Conservation (phyloP, 2,329 filamentous ascomycete genomes). For the Moelleriella libera region DNA sequence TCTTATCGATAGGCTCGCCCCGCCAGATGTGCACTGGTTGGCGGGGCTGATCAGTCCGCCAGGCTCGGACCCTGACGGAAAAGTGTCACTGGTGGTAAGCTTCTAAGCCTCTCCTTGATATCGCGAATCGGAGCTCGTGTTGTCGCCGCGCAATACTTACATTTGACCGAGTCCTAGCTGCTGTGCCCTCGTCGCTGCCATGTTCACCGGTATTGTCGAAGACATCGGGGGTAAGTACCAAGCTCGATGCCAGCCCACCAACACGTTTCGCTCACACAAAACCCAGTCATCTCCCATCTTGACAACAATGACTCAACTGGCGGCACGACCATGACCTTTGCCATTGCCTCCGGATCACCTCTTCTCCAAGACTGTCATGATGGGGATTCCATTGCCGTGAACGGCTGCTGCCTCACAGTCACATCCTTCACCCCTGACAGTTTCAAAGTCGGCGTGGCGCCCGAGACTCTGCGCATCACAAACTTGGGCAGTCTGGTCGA, state of each 20-base stretch:
- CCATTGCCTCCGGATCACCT: conserved; percentile 46
- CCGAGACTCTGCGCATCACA: conserved; percentile 89
- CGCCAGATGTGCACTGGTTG: neutral
- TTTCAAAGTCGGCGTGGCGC: conserved; percentile 90
- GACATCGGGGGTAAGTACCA: conserved; percentile 65
- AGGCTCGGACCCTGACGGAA: no score
- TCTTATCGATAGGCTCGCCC: conserved; percentile 4
- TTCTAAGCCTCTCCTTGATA: no score
- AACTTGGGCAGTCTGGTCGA: conserved; percentile 67
- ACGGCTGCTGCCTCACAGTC: conserved; percentile 91
- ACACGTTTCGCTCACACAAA: conserved; percentile 5
- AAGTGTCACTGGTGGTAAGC: no score
- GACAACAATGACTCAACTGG: conserved; percentile 69
- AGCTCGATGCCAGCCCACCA: neutral
- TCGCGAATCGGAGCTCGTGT: no score
- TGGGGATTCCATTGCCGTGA: conserved; percentile 89
- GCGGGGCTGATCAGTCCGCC: neutral
- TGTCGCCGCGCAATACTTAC: no score
- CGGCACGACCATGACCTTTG: conserved; percentile 83
- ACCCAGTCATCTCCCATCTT: conserved; percentile 68
- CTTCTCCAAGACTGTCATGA: conserved; percentile 74
- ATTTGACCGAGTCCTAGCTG: no score
- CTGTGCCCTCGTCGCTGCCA: conserved; percentile 21
- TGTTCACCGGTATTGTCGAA: conserved; percentile 96
- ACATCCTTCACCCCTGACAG: conserved; percentile 36